Evolutionary conservation across 225 moss, liverwort and hornwort genomes (phyloP), one percentile per base, ranked within the genome.

Genomic region (Climacium dendroides): DNA sequence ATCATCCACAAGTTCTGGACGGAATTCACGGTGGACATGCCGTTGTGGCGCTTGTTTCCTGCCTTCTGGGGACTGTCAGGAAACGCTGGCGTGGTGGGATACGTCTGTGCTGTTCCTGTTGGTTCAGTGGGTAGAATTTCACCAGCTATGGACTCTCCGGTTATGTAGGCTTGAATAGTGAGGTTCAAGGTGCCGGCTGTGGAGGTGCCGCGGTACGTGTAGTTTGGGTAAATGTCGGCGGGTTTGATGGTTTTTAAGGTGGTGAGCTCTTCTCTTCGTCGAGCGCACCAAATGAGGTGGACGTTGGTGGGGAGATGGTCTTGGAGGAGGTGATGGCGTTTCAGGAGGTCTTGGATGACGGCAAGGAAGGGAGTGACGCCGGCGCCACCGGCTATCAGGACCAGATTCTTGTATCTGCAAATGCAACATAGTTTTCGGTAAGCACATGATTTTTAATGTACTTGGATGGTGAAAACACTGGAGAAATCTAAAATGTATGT

Each of bases 1-100:
- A 93, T 83, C 82, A 89, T 87, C 93, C 94, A 93, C 85, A 94
- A 61, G 63, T 93, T 94, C 53, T 92, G 84, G 47, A 32, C 78
- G 47, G 93, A 82, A 35, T 91, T 87, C 32, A 94, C 88, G 15
- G 85, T 74, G 15, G 91, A 74, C 39, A 92, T 85, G 45, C 88
- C 89, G 28, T 78, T 66, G 74, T 19, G 37, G 48, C 7, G 14
- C 48, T 50, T 50, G 10, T 26, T 14, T 39, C 14, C 84, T 20
- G 28, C 65, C 50, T 85, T 74, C 7, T 82, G 82, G 12, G 66
- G 65, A 35, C 66, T 86, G 32, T 59, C 41, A 9, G 53, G 50
- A 45, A 60, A 72, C 74, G 45, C 29, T 34, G 81, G 62, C 16
- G 63, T 7, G 62, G 63, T 48, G 34, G 63, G 29, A 41, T 39